Conservation (phyloP, 768 basidiomycete genomes). For the Macrocybe gigantea region DNA sequence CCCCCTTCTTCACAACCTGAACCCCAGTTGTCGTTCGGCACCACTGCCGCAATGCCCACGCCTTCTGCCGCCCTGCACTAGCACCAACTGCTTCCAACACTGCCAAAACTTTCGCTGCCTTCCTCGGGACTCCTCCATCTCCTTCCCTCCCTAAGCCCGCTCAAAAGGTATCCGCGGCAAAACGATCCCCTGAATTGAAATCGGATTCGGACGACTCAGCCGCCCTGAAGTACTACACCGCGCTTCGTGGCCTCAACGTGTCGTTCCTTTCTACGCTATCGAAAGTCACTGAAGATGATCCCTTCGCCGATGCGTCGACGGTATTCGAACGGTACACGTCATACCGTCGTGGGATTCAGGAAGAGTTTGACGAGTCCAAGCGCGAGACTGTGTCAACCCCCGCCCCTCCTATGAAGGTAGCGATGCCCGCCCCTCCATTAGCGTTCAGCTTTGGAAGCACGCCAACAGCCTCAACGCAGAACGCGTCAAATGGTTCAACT, state of each 20-base stretch:
- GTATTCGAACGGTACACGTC: conserved; percentile 55
- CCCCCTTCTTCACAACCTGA: conserved; percentile 16
- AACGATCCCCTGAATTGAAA: conserved; percentile 7
- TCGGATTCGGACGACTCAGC: conserved; percentile 21
- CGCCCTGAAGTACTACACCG: conserved; percentile 54
- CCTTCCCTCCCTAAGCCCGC: conserved; percentile 2
- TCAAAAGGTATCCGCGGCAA: not conserved
- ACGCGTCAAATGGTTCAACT: no score
- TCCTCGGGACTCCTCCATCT: conserved; percentile 21
- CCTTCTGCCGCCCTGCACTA: conserved; percentile 16
- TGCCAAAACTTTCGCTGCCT: conserved; percentile 47
- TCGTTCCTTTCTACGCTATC: conserved; percentile 57
- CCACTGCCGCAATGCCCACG: conserved; percentile 15
- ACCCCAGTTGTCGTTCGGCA: conserved; percentile 35
- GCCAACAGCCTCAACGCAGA: no score
- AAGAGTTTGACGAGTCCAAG: conserved; percentile 41
- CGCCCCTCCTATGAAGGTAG: conserved; percentile 9
- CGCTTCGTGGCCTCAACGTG: conserved; percentile 70
- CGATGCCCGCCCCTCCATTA: conserved; percentile 22
- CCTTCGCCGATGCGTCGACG: conserved; percentile 59
- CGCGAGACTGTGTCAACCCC: conserved; percentile 6
- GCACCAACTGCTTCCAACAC: conserved; percentile 36
- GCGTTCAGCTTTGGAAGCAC: not conserved
- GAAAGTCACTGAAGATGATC: conserved; percentile 58
- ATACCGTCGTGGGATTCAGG: conserved; percentile 47